Conservation (phyloP, 106 monocot species). For the Allium sativum region DNA sequence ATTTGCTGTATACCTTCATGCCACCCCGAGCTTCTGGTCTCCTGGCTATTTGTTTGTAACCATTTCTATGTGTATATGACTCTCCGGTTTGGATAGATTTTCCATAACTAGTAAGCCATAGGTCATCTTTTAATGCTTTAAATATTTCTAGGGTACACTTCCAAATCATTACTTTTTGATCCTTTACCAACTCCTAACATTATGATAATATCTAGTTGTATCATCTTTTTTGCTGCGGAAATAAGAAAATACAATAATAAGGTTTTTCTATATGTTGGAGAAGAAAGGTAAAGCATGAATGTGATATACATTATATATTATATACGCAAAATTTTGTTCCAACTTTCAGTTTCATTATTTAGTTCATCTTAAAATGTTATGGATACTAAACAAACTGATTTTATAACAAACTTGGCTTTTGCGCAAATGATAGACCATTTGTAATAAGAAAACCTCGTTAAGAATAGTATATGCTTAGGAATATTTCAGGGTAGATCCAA, state of each 20-base stretch:
- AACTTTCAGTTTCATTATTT: neutral
- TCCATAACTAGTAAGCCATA: conserved; percentile 35
- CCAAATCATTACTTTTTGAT: conserved; percentile 5
- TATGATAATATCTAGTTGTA: conserved; percentile 62
- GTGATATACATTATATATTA: too few species aligned
- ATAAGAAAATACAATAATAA: neutral
- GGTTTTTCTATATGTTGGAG: neutral
- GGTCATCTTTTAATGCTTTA: conserved; percentile 37
- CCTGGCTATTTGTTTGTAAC: conserved; percentile 20
- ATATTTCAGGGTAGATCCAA: too few species aligned
- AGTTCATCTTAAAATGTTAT: neutral
- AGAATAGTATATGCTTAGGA: too few species aligned
- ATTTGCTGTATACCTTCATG: conserved; percentile 32
- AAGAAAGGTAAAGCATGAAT: neutral
- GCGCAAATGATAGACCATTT: too few species aligned
- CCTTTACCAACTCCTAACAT: conserved; percentile 36
- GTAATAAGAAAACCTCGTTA: too few species aligned
- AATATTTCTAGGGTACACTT: conserved; percentile 47
- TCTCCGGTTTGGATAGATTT: neutral
- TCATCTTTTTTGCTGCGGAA: conserved; percentile 21
- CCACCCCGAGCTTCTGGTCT: conserved; percentile 44
- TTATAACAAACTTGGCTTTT: neutral
- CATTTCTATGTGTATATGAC: neutral
- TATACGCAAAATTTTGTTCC: neutral
- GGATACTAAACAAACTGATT: neutral